A percentile compares a stretch with the other conserved stretches of the same genome.
Evolutionary conservation across 768 basidiomycete genomes (phyloP).

Genomic region (Russula abietina): DNA sequence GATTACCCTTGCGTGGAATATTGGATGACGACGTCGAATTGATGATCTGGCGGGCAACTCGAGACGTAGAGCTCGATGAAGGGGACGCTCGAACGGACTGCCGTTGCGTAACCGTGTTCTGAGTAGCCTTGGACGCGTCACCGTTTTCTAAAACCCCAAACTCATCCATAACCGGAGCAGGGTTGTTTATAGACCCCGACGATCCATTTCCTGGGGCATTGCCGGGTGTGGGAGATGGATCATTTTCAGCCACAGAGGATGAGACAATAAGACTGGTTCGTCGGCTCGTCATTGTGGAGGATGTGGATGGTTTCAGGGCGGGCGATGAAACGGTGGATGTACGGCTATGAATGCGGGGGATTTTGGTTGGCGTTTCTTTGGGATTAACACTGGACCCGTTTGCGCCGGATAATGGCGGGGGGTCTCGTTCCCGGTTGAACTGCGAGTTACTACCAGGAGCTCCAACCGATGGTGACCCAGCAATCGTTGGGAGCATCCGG

Average conservation of each 20-base stretch:
- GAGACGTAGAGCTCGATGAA: slow-evolving; percentile 46
- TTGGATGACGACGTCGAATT: slow-evolving; percentile 41
- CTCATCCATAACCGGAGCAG: slow-evolving; percentile 45
- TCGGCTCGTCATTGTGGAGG: slow-evolving; percentile 42
- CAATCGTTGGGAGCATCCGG: slow-evolving; percentile 81
- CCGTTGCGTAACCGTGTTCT: slow-evolving; percentile 40
- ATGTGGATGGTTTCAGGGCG: slow-evolving; percentile 50
- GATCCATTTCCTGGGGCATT: slow-evolving; percentile 31
- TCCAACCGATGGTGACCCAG: slow-evolving; percentile 87
- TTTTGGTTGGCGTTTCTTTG: slow-evolving; percentile 90
- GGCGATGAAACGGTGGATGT: slow-evolving; percentile 73
- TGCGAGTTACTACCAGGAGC: slow-evolving; percentile 43
- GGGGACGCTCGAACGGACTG: slow-evolving; percentile 63
- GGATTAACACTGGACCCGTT: slow-evolving; percentile 48
- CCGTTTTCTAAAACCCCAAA: slow-evolving; percentile 74
- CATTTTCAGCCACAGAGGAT: slow-evolving; percentile 46
- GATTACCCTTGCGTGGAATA: slow-evolving; percentile 57
- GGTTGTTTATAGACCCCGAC: slow-evolving; percentile 22
- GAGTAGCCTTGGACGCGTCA: slow-evolving; percentile 45
- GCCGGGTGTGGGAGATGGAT: slow-evolving; percentile 53
- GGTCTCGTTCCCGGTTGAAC: slow-evolving; percentile 42
- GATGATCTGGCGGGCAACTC: slow-evolving; percentile 60
- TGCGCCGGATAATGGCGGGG: slow-evolving; percentile 45
- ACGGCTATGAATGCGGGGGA: slow-evolving; percentile 85
- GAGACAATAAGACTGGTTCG: slow-evolving; percentile 60